A percentile compares a stretch with the other conserved stretches of the same genome.
phyloP scores from a whole-genome alignment of 805 yeast species.

The Priceomyces fermenticarens region DNA sequence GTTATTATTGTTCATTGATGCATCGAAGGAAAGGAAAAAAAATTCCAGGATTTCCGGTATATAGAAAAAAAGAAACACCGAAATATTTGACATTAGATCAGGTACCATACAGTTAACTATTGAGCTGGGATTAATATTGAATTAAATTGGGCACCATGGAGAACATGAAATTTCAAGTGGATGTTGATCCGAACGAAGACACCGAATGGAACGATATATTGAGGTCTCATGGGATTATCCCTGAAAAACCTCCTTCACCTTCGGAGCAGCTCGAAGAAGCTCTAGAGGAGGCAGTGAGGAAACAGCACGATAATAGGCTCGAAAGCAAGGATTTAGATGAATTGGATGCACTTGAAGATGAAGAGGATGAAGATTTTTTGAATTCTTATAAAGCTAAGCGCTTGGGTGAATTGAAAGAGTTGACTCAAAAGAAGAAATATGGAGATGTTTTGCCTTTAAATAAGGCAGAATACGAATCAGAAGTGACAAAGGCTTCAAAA shows the following conservation, averaged over 20 bases:
- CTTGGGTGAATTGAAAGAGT: constrained; percentile 64
- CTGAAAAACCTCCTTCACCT: constrained; percentile 87
- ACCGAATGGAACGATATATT: constrained; percentile 99
- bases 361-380: constrained; percentile 89
- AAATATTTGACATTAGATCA: not conserved
- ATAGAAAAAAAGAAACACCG: not conserved
- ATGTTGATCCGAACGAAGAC: constrained; percentile 93
- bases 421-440: constrained; percentile 56
- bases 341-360: constrained; percentile 84
- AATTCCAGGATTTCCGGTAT: too few relatives aligned
- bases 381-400: constrained; percentile 74
- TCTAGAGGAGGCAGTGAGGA: constrained; percentile 72
- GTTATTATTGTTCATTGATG: too few relatives aligned
- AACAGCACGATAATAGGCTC: constrained; percentile 79
- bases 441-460: constrained; percentile 77
- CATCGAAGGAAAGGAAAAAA: too few relatives aligned
- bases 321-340: constrained; percentile 78
- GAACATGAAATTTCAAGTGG: constrained; percentile 62
- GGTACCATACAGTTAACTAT: not conserved
- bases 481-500: constrained; percentile 78
- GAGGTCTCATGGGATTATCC: constrained; percentile 86
- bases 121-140: not conserved
- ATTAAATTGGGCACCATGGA: constrained; percentile 6
- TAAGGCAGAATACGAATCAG: constrained; percentile 84
- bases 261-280: constrained; percentile 85